Evolutionary conservation across 164 flowering plant genomes (phyloP).

Genomic region (Nelumbo lutea): DNA sequence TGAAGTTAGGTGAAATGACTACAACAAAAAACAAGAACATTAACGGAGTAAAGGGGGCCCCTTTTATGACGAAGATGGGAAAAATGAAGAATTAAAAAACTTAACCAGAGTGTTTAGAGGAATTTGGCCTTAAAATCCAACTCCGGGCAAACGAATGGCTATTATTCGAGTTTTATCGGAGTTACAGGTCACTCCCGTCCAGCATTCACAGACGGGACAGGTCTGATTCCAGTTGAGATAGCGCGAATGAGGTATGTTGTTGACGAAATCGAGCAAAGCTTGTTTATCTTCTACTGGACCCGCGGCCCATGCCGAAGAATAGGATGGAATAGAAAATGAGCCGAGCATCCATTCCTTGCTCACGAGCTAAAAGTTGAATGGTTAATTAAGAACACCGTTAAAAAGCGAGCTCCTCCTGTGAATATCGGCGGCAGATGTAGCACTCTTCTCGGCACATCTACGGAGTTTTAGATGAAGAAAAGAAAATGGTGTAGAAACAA

Average conservation of each 20-base stretch:
- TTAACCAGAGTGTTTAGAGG: slow-evolving; percentile 47
- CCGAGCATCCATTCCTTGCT: slow-evolving; percentile 10
- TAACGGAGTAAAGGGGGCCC: too few relatives aligned
- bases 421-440: neutral
- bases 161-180: slow-evolving; percentile 40
- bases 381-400: neutral
- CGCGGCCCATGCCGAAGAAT: neutral
- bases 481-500: neutral
- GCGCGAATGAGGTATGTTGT: slow-evolving; percentile 33
- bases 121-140: slow-evolving; percentile 49
- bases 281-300: slow-evolving; percentile 50
- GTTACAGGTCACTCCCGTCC: slow-evolving; percentile 71
- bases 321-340: slow-evolving; percentile 7
- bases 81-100: too few relatives aligned
- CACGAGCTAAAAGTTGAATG: neutral
- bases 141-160: slow-evolving; percentile 55
- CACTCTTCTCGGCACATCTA: neutral
- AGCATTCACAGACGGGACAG: slow-evolving; percentile 13
- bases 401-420: neutral
- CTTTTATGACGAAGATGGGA: too few relatives aligned
- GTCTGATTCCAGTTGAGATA: slow-evolving; percentile 52
- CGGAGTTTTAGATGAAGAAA: neutral
- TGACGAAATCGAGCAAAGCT: slow-evolving; percentile 68
- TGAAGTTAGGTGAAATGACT: too few relatives aligned
- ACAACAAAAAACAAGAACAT: too few relatives aligned